Evolutionary conservation across 192 early-diverging fungal genomes (phyloP), one percentile per base, ranked within the genome.

Genomic region (Chytriomyces sp.): DNA sequence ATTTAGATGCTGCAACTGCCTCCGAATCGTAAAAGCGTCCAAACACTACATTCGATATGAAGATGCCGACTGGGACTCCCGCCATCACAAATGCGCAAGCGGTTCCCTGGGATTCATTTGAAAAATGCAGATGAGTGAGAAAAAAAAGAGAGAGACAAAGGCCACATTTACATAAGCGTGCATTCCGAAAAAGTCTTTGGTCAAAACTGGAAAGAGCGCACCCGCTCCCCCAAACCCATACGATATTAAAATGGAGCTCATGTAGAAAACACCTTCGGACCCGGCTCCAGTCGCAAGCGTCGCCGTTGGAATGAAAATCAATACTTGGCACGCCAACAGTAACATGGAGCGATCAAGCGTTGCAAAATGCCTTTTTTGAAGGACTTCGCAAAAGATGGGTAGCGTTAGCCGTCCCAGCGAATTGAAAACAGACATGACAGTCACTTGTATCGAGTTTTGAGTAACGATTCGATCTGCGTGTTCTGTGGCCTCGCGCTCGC

Each of bases 151-250:
- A 20, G 13, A 2, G 1, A 57, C 16, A 26, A 43, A 23, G 6
- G 64, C 13, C 2, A n/a, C 13, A 72, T 53, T 62, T 44, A 62
- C 81, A 63, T 82, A 82, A 6, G 43, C 70, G 45, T 44, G 11
- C 5, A 66, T 20, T 7, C 81, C 81, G 72, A 79, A 82, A 35
- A 68, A 71, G 16, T 70, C 72, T 45, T 67, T 46, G 6, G 75
- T 79, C 6, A 82, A 68, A 46, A 63, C n/a, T n/a, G 81, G 74
- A 66, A 82, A 82, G 26, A 75, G 50, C 7, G 69, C 73, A 6
- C 81, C 78, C 0, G 9, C 45, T n/a, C 71, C 77, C 28, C 81
- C 81, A 35, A 67, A 82, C 44, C 77, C 81, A 49, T 62, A 48
- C 20, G 72, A 73, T 53, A 76, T 64, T 7, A 20, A 66, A 9